phyloP scores from a whole-genome alignment of 306 rosid genomes.

The Albizia julibrissin region DNA sequence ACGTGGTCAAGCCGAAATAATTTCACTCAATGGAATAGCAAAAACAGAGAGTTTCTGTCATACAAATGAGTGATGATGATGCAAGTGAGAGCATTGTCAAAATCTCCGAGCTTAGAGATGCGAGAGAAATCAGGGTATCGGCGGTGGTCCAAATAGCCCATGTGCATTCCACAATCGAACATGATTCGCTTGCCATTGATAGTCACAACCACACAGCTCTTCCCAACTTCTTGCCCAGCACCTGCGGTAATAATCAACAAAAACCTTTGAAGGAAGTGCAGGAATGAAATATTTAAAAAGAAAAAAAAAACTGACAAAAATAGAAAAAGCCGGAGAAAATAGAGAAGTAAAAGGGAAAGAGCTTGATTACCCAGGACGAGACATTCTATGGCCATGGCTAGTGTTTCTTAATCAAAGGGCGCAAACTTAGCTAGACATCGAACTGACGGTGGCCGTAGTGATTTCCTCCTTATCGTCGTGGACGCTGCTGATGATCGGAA shows the following conservation, averaged over 20 bases:
- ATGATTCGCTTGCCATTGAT: conserved; percentile 87
- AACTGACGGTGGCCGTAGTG: neutral
- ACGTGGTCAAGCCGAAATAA: neutral
- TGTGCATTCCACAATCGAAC: conserved; percentile 98
- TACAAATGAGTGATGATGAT: conserved; percentile 91
- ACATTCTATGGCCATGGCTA: conserved; percentile 61
- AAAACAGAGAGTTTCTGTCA: neutral
- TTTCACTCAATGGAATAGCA: neutral
- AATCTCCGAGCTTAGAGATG: conserved; percentile 46
- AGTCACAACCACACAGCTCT: conserved; percentile 85
- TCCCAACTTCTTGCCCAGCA: conserved; percentile 97
- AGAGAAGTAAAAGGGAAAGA: neutral
- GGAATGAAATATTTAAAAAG: too few relatives aligned
- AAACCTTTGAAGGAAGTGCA: neutral
- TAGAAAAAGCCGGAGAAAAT: neutral
- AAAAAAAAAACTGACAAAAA: neutral
- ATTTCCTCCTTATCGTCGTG: neutral
- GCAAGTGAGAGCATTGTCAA: conserved; percentile 60
- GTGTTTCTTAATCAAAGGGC: neutral
- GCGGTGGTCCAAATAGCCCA: conserved; percentile 67
- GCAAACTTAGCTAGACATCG: neutral
- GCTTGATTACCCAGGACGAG: conserved; percentile 61
- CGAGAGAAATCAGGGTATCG: conserved; percentile 82
- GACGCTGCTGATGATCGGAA: neutral
- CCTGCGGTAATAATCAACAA: conserved; percentile 42